Conservation (phyloP, 192 early-diverging fungal genomes). For the Radiomyces spectabilis region DNA sequence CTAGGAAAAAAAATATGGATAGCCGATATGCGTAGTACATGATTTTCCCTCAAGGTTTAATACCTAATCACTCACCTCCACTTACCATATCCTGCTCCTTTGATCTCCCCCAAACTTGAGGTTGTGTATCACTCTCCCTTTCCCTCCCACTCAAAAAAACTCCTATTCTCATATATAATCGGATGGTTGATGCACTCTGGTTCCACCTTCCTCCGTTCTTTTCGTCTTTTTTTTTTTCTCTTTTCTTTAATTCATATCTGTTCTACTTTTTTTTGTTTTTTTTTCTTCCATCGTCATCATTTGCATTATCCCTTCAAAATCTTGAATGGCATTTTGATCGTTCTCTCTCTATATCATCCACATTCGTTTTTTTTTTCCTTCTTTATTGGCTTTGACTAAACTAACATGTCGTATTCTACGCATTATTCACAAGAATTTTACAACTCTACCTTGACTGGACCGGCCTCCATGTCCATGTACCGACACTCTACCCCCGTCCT, state of each 20-base stretch:
- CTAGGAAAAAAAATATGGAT: no score
- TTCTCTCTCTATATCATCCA: neutral
- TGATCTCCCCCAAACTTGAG: no score
- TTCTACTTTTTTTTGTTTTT: constrained; percentile 12
- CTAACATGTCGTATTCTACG: no score
- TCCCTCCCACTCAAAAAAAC: no score
- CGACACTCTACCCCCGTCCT: no score
- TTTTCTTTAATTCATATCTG: neutral
- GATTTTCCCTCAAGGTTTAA: no score
- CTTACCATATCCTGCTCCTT: no score
- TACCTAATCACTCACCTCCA: no score
- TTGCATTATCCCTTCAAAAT: constrained; percentile 5
- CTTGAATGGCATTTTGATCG: neutral
- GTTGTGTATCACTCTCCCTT: no score
- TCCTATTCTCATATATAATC: no score
- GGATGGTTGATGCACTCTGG: neutral
- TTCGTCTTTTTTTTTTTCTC: neutral
- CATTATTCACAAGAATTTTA: constrained; percentile 8
- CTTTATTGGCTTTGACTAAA: neutral
- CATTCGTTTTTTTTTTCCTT: neutral
- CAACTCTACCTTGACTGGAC: constrained; percentile 11
- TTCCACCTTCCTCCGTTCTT: neutral
- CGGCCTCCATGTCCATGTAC: neutral
- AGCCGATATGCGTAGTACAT: no score
- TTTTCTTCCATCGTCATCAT: neutral